Conservation (phyloP, 805 yeast genomes). For the Limtongia smithiae region DNA sequence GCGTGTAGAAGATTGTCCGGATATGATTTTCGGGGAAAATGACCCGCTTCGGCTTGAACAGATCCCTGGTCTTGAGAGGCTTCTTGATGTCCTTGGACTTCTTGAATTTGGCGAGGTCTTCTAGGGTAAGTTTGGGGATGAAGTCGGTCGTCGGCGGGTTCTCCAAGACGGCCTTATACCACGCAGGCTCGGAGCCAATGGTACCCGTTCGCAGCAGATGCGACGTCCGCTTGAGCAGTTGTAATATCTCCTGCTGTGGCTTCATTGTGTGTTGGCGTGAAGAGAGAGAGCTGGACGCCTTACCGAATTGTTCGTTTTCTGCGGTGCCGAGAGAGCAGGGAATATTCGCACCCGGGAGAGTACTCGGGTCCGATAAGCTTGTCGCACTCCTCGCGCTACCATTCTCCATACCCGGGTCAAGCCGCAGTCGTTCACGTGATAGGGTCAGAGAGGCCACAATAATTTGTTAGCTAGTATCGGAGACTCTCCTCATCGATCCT, state of each 20-base stretch:
- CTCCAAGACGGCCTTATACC: conserved; percentile 82
- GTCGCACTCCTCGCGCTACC: too few species aligned
- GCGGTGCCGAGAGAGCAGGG: too few species aligned
- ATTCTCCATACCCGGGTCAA: too few species aligned
- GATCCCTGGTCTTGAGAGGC: conserved; percentile 40
- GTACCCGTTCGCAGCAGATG: conserved; percentile 64
- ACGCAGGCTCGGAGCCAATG: conserved; percentile 57
- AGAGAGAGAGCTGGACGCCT: too few species aligned
- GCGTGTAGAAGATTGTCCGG: conserved; percentile 76
- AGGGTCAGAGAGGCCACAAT: too few species aligned
- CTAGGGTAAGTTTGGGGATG: conserved; percentile 20
- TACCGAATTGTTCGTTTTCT: too few species aligned
- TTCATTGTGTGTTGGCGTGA: conserved; percentile 12
- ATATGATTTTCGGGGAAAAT: conserved; percentile 72
- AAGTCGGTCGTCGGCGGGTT: conserved; percentile 69
- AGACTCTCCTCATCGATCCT: too few species aligned
- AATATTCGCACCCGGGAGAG: too few species aligned
- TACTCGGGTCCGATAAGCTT: too few species aligned
- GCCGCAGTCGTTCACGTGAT: too few species aligned
- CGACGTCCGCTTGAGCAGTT: conserved; percentile 61
- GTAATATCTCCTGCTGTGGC: conserved; percentile 59
- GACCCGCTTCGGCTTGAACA: conserved; percentile 53
- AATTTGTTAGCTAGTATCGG: too few species aligned
- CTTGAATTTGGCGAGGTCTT: conserved; percentile 29
- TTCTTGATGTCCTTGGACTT: conserved; percentile 30